Conservation (phyloP, 495 filamentous ascomycete genomes). For the Rostrohypoxylon terebratum region DNA sequence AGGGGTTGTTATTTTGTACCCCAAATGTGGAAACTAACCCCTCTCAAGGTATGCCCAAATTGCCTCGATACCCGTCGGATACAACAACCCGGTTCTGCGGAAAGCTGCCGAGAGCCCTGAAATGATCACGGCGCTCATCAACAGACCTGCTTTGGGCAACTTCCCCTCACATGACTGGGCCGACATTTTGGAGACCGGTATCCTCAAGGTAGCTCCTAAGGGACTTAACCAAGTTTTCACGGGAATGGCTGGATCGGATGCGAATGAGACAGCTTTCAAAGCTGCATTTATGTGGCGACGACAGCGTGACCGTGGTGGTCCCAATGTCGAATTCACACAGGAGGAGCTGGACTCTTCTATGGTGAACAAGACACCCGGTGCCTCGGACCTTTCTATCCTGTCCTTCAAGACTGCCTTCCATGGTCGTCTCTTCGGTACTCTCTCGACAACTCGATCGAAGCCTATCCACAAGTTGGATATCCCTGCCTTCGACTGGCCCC, state of each 20-base stretch:
- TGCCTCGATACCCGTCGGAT: constrained; percentile 95
- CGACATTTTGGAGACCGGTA: constrained; percentile 83
- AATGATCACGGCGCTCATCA: constrained; percentile 87
- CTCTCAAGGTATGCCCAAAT: constrained; percentile 85
- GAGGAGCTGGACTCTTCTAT: constrained; percentile 84
- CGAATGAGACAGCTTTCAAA: constrained; percentile 99
- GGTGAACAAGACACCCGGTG: constrained; percentile 85
- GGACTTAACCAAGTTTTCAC: constrained; percentile 97
- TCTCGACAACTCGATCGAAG: constrained; percentile 95
- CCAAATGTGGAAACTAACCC: constrained; percentile 25
- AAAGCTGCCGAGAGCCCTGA: constrained; percentile 77
- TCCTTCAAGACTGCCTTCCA: constrained; percentile 96
- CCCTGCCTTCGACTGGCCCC: constrained; percentile 98
- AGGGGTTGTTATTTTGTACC: background rate
- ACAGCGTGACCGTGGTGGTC: constrained; percentile 86
- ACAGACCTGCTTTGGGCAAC: constrained; percentile 95
- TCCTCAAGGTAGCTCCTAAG: constrained; percentile 88
- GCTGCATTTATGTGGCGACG: constrained; percentile 98
- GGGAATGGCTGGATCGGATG: constrained; percentile 93
- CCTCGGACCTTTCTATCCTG: constrained; percentile 87
- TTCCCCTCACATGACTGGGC: constrained; percentile 95
- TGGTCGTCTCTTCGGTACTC: constrained; percentile 90
- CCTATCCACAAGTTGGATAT: constrained; percentile 99
- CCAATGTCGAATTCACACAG: constrained; percentile 82
- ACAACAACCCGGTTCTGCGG: constrained; percentile 89